A percentile compares a stretch with the other conserved stretches of the same genome.
Conservation (phyloP, 352 stramenopile genomes). For the Globisporangium middletonii region DNA sequence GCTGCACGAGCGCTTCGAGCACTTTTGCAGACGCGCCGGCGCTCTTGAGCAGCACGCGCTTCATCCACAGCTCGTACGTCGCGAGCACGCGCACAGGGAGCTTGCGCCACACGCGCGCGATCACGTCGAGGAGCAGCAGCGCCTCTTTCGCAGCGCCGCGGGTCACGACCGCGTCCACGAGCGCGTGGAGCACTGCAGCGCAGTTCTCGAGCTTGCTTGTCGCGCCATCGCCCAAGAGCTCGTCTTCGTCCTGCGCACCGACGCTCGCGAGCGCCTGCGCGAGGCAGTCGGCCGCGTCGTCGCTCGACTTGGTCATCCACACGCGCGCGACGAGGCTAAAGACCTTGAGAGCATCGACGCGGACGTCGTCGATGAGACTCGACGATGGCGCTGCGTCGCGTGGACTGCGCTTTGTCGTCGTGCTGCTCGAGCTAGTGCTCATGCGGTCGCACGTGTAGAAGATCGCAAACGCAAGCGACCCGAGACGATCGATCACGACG, state of each 20-base stretch:
- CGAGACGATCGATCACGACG: slow-evolving; percentile 17
- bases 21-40: slow-evolving; percentile 18
- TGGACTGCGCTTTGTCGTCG: background rate
- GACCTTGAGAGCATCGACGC: slow-evolving; percentile 11
- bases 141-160: slow-evolving; percentile 13
- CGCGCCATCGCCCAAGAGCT: slow-evolving; percentile 9
- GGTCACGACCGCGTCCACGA: slow-evolving; percentile 17
- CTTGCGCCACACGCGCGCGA: slow-evolving; percentile 18
- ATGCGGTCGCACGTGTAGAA: slow-evolving; percentile 9
- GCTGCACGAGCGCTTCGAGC: slow-evolving; percentile 22
- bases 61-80: slow-evolving; percentile 26
- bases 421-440: background rate
- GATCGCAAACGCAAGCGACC: slow-evolving; percentile 14
- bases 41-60: slow-evolving; percentile 12
- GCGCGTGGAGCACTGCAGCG: slow-evolving; percentile 14
- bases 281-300: slow-evolving; percentile 18
- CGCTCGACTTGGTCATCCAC: slow-evolving; percentile 18
- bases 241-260: slow-evolving; percentile 14
- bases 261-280: slow-evolving; percentile 9
- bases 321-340: slow-evolving; percentile 13
- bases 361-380: slow-evolving; percentile 11
- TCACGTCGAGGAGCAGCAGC: slow-evolving; percentile 11
- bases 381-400: slow-evolving; percentile 1
- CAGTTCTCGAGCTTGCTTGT: slow-evolving; percentile 20
- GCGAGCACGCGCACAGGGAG: slow-evolving; percentile 8